Evolutionary conservation across 257 asterid genomes (phyloP), one percentile per base, ranked within the genome.

Genomic region (Fraxinus cuspidata): DNA sequence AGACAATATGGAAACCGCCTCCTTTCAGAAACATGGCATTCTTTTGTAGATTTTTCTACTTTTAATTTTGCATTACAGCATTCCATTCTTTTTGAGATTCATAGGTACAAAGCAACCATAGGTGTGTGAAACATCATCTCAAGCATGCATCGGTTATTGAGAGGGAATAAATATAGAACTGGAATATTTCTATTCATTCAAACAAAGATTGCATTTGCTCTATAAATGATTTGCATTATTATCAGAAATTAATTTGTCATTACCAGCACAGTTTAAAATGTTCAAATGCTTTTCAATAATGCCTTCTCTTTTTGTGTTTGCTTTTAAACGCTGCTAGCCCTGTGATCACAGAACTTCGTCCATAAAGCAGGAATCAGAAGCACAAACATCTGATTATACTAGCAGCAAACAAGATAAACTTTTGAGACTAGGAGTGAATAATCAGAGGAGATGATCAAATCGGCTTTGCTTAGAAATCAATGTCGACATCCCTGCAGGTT

Each of bases 21-120:
- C 40, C 40, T 37, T 37, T 37, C 12, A 32, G 34, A 78, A 78
- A 25, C 63, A 82, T 77, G 47, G 67, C 76, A 82, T 72, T 73
- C 74, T 77, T 77, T 58, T 70, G 71, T 70, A 73, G 38, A 70
- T 51, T 77, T 63, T 58, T 23, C 40, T 27, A 38, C 49, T 42
- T 71, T 84, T 77, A 0, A 8, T 58, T 74, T 82, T 81, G 40
- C 74, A 69, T 51, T 71, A 78, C 31, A 40, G 60, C 69, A 73
- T 78, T 71, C 15, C 53, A 73, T 78, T 64, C 73, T 76, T 83
- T 76, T 72, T 15, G 63, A 53, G 49, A 81, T 47, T 82, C 75
- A 77, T 76, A 78, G 65, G 75, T 64, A 23, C 32, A 75, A 21
- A 21, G 70, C 25, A 65, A 81, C 40, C 67, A 58, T 27, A 63